Percentiles rank a stretch among this genome's conserved stretches.
phyloP scores from a whole-genome alignment of 331 rosid genomes.

The Pyracantha coccinea region DNA sequence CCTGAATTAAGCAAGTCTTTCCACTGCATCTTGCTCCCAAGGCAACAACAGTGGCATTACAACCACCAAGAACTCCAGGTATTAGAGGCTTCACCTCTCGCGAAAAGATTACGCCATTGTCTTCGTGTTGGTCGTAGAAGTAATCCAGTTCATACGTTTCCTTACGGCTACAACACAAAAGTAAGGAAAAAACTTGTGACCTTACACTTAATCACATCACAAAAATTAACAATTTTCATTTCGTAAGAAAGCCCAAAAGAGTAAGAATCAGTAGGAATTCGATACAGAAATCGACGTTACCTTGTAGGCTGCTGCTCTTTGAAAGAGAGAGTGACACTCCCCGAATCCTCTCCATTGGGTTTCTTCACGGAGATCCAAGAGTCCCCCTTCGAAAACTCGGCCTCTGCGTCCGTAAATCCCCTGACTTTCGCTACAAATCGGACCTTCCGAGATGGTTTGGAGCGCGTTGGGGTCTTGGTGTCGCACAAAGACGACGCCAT shows the following conservation, averaged over 20 bases:
- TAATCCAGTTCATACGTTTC: slow-evolving; percentile 53
- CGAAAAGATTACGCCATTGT: slow-evolving; percentile 39
- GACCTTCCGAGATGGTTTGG: slow-evolving; percentile 30
- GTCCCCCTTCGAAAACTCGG: slow-evolving; percentile 4
- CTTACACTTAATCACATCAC: neutral
- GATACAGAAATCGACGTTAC: slow-evolving; percentile 18
- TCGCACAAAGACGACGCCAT: slow-evolving; percentile 41
- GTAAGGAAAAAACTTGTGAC: neutral
- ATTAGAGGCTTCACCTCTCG: slow-evolving; percentile 69
- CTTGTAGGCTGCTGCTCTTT: slow-evolving; percentile 48
- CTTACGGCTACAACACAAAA: slow-evolving; percentile 42
- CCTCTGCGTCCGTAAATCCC: slow-evolving; percentile 20
- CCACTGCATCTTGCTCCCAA: slow-evolving; percentile 88
- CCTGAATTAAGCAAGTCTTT: slow-evolving; percentile 75
- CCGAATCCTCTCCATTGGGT: slow-evolving; percentile 34
- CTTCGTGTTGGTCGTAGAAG: slow-evolving; percentile 57
- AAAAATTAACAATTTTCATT: neutral
- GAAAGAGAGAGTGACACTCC: slow-evolving; percentile 47
- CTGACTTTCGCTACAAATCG: slow-evolving; percentile 51
- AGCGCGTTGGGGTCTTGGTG: neutral
- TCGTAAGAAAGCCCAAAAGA: neutral
- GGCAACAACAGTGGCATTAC: slow-evolving; percentile 62
- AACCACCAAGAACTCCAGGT: slow-evolving; percentile 58
- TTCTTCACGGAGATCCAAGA: slow-evolving; percentile 59
- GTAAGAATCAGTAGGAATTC: neutral